phyloP scores from a whole-genome alignment of 2,329 filamentous ascomycete species.

The Fusarium longipes region DNA sequence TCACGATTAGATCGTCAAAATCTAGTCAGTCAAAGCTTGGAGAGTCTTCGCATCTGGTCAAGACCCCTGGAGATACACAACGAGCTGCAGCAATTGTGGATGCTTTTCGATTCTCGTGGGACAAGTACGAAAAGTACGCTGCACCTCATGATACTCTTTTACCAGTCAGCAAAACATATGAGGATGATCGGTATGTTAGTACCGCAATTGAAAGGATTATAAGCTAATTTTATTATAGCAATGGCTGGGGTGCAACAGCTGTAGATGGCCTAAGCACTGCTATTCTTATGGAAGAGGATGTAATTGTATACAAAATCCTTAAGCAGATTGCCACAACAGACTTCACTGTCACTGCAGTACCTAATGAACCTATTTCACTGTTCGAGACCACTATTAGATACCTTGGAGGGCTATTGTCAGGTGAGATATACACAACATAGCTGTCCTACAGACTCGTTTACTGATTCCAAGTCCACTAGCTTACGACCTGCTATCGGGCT shows the following conservation, averaged over 20 bases:
- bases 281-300: constrained; percentile 33
- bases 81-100: constrained; percentile 24
- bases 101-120: constrained; percentile 36
- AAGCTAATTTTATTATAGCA: not conserved
- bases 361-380: constrained; percentile 18
- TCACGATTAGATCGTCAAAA: not conserved
- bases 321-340: constrained; percentile 30
- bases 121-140: constrained; percentile 34
- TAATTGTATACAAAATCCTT: constrained; percentile 32
- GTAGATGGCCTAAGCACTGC: constrained; percentile 38
- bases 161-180: constrained; percentile 17
- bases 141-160: constrained; percentile 34
- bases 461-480: constrained; percentile 9
- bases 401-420: constrained; percentile 33
- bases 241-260: constrained; percentile 40
- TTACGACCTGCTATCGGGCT: constrained; percentile 28
- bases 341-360: constrained; percentile 18
- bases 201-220: fast-evolving
- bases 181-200: constrained; percentile 29
- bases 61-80: not conserved
- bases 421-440: not conserved
- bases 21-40: not conserved
- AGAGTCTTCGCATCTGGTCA: not conserved
- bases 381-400: constrained; percentile 40
- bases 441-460: fast-evolving